phyloP scores from a whole-genome alignment of 345 rosid genomes.

The Lagerstroemia speciosa region DNA sequence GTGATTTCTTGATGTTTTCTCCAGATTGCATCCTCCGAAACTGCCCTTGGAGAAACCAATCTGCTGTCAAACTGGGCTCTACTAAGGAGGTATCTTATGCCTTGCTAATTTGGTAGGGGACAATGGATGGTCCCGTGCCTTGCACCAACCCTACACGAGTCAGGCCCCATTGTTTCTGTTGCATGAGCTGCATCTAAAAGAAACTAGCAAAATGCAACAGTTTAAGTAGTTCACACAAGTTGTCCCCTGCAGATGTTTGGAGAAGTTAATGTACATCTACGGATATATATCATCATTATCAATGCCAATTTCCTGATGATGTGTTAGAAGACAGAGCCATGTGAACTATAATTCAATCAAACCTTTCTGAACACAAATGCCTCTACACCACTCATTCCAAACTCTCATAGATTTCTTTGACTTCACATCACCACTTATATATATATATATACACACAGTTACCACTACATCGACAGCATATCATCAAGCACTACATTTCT shows the following conservation, averaged over 20 bases:
- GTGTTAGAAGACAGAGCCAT: conserved; percentile 17
- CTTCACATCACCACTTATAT: background rate
- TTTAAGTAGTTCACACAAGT: background rate
- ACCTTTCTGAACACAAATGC: background rate
- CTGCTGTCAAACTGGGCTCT: no score
- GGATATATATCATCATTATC: background rate
- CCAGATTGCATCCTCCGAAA: no score
- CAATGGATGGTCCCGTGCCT: no score
- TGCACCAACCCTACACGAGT: no score
- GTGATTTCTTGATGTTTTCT: no score
- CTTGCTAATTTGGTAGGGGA: no score
- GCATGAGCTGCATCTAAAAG: no score
- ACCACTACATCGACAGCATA: background rate
- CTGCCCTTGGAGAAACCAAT: no score
- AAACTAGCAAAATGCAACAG: no score
- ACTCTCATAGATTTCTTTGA: background rate
- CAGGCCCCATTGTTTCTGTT: no score
- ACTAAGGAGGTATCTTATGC: no score
- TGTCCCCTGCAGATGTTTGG: background rate
- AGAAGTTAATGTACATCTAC: background rate
- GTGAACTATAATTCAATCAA: conserved; percentile 6
- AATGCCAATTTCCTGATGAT: background rate
- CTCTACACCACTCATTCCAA: conserved; percentile 4
- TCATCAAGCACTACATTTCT: background rate
- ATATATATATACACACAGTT: background rate